Base-by-base conservation (phyloP, 1,284 basidiomycete genomes). In the Stereum hirsutum region DNA sequence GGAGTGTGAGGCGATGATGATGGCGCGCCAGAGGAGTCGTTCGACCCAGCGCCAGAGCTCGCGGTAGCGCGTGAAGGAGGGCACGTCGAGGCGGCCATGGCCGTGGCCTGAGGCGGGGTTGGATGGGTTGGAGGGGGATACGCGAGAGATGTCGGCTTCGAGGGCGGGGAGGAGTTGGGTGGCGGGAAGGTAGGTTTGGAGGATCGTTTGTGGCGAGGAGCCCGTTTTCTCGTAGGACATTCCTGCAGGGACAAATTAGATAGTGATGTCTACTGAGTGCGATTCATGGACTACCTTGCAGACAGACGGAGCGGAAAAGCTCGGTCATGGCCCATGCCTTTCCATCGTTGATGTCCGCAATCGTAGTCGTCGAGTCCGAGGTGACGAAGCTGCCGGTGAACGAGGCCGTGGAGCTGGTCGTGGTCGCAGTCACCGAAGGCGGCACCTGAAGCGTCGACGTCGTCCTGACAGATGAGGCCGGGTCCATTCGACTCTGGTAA, bases 41-140 rank as follows among this genome's bases (percentile, higher is more conserved):
- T 89, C 86, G 2, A 71, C 68, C 86, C 86, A 89, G 45, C 84
- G 68, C 86, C 86, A 89, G 6, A 88, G 66, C 50, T 89, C 86
- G 20, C 78, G 75, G 38, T 81, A 77, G 34, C 69, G 71, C 4
- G 64, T 58, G 54, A 89, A 89, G 2, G 76, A 67, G 7, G 67
- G 62, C 42, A 64, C 61, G 49, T 69, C 62, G 27, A 64, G 45
- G 46, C 65, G 64, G 5, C 66, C 64, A 5, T 62, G 43, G 5
- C 63, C 53, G 19, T 46, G 41, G 27, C 53, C 36, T n/a, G 49
- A 27, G 17, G 62, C 54, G 20, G 62, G 54, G 8, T 60, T 37
- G 24, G 28, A 10, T 24, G 65, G 55, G 41, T 61, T 52, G 2
- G 57, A 48, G 7, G 61, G 33, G 36, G 65, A 54, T 6, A 67